A percentile compares a stretch with the other conserved stretches of the same genome.
Evolutionary conservation across 768 basidiomycete genomes (phyloP).

Genomic region (Exsudoporus frostii): DNA sequence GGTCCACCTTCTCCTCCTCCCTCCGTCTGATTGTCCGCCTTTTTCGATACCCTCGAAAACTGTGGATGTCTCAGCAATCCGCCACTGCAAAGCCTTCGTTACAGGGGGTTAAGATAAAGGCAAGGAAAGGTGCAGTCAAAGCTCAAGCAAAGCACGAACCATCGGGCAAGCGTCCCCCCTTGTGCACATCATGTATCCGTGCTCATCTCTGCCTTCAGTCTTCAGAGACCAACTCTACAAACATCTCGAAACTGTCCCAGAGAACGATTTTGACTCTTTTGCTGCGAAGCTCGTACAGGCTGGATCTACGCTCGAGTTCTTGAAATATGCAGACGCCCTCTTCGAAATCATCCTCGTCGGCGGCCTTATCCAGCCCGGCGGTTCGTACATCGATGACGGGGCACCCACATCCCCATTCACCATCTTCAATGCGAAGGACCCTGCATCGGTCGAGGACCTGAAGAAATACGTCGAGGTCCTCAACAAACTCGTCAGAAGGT

Average conservation of each 20-base stretch:
- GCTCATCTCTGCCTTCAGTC: slow-evolving; percentile 43
- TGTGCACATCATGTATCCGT: neutral
- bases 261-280: slow-evolving; percentile 79
- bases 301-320: slow-evolving; percentile 88
- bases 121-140: slow-evolving; percentile 89
- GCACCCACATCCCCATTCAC: slow-evolving; percentile 87
- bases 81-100: slow-evolving; percentile 82
- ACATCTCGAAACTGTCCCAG: slow-evolving; percentile 78
- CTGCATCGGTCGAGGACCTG: slow-evolving; percentile 78
- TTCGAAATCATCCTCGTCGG: slow-evolving; percentile 97
- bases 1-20: neutral
- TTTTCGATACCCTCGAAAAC: slow-evolving; percentile 40
- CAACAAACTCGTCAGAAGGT: slow-evolving; percentile 95
- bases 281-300: slow-evolving; percentile 85
- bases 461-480: slow-evolving; percentile 93
- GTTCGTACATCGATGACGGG: slow-evolving; percentile 84
- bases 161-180: slow-evolving; percentile 41
- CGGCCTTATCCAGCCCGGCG: slow-evolving; percentile 94
- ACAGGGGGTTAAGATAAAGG: slow-evolving; percentile 90
- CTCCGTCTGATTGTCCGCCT: slow-evolving; percentile 21
- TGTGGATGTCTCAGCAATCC: slow-evolving; percentile 93
- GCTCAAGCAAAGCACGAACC: slow-evolving; percentile 94
- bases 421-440: slow-evolving; percentile 76
- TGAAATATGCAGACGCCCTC: slow-evolving; percentile 95
- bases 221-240: slow-evolving; percentile 94